These are phyloP conservation scores for Fusarium sp. DNA, from an alignment of 2,329 filamentous ascomycete genomes.

Conservation along the genomic window DNA sequence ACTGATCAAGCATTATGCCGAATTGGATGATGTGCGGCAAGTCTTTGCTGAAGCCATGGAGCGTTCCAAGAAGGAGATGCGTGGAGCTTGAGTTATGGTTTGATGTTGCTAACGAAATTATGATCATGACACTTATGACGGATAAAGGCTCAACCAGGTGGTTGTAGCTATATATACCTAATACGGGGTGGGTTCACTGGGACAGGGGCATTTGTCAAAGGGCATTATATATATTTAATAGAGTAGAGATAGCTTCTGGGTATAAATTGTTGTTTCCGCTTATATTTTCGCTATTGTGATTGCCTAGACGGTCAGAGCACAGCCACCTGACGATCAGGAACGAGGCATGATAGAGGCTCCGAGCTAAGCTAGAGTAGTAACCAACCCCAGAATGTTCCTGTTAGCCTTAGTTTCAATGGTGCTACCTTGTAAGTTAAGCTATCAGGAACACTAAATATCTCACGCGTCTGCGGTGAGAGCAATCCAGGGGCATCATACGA, in stretches of 20 bases:
- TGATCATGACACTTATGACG: slow-evolving; percentile 27
- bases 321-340: slow-evolving; percentile 14
- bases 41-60: slow-evolving; percentile 29
- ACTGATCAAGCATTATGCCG: slow-evolving; percentile 26
- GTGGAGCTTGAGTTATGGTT: slow-evolving; percentile 1
- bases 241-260: not conserved
- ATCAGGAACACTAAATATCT: slow-evolving; percentile 27
- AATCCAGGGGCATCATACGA: slow-evolving; percentile 17
- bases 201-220: not conserved
- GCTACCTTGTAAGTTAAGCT: not conserved
- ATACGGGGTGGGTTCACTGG: not conserved
- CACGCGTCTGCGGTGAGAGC: slow-evolving; percentile 8
- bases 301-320: not conserved
- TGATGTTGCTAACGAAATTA: slow-evolving; percentile 24
- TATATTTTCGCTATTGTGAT: not conserved
- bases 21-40: slow-evolving; percentile 26
- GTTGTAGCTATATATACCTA: slow-evolving; percentile 7
- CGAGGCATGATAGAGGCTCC: slow-evolving; percentile 15
- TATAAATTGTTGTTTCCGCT: not conserved
- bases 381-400: slow-evolving; percentile 8
- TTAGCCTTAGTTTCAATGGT: slow-evolving; percentile 5
- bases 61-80: slow-evolving; percentile 29
- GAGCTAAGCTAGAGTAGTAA: slow-evolving; percentile 18
- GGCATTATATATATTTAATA: slow-evolving; percentile 13
- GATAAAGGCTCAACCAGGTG: not conserved